Evolutionary conservation across 1,139 yeast species (phyloP), one percentile per base, ranked within the genome.

Genomic region (Kodamaea alishanica): DNA sequence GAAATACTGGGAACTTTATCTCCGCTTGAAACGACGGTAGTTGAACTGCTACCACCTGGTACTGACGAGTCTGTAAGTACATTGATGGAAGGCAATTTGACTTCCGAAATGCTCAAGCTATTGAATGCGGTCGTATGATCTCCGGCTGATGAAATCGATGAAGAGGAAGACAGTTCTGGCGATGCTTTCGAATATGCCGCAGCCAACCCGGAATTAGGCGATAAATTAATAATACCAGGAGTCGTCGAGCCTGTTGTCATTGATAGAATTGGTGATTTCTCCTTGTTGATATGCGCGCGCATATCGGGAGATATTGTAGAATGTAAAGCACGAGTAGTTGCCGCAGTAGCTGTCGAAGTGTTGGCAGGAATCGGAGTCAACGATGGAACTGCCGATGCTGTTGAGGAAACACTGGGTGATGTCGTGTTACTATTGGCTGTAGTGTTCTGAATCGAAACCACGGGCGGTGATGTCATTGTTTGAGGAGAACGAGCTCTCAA

Each of bases 1-100:
- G 63, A 56, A 24, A 63, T 62, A n/a, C 56, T 58, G 8, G 67
- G 67, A 12, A 61, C 55, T 40, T 60, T 61, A 40, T 58, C 48
- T 24, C 25, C 42, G 9, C 40, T 38, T 26, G 27, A 15, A 15
- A 15, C 20, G 20, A 4, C 20, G 20, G 20, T 15, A 3, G 20
- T 15, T 15, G 20, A 15, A 15, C 20, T 15, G 4, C 20, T 15
- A 15, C 3, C 29, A 25, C 32, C 20, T 23, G 38, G 28, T 8
- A 28, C 20, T 24, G 26, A 30, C 9, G 37, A 32, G 8, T 41
- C 40, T 11, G 46, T 47, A 27, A 55, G 51, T 5, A 51, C 38
- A 25, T 51, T 49, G 6, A 60, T 56, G 1, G 63, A 55, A 6
- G 65, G 63, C 26, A 61, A 48, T 33, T 52, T 59, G 34, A 59